These are phyloP conservation scores for Citropsis articulata DNA, from an alignment of 345 rosid genomes.

Conservation along the genomic window DNA sequence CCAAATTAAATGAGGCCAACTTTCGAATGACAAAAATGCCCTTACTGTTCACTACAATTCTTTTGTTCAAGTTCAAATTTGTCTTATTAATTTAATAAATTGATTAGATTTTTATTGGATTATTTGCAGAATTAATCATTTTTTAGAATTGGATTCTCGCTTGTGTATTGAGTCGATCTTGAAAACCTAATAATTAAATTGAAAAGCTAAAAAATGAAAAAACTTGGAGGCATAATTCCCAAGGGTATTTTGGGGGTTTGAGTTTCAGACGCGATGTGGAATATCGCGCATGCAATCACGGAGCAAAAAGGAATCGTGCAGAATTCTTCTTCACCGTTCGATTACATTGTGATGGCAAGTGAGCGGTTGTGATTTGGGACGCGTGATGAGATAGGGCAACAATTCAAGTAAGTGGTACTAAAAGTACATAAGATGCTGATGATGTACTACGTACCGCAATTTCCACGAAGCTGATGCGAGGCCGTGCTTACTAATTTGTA, in stretches of 20 bases:
- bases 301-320: background rate
- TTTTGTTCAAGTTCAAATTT: no score
- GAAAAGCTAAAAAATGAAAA: no score
- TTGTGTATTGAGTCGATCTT: background rate
- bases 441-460: background rate
- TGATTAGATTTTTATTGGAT: no score
- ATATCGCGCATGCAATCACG: background rate
- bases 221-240: no score
- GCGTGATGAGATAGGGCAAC: background rate
- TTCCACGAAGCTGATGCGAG: background rate
- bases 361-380: background rate
- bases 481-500: constrained; percentile 23
- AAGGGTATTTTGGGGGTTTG: no score
- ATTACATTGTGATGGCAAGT: background rate
- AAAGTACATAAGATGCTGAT: constrained; percentile 7
- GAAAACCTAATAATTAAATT: no score
- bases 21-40: background rate
- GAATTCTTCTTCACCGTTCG: background rate
- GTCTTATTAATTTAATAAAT: no score
- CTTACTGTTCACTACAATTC: background rate
- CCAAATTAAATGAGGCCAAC: background rate
- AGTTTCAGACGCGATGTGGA: no score
- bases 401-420: background rate
- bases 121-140: background rate
- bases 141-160: no score